Percentiles rank a stretch among this genome's conserved stretches.
These are phyloP conservation scores for Ceratobasidium sp. DNA, from an alignment of 1,284 basidiomycete genomes.

Conservation along the genomic window DNA sequence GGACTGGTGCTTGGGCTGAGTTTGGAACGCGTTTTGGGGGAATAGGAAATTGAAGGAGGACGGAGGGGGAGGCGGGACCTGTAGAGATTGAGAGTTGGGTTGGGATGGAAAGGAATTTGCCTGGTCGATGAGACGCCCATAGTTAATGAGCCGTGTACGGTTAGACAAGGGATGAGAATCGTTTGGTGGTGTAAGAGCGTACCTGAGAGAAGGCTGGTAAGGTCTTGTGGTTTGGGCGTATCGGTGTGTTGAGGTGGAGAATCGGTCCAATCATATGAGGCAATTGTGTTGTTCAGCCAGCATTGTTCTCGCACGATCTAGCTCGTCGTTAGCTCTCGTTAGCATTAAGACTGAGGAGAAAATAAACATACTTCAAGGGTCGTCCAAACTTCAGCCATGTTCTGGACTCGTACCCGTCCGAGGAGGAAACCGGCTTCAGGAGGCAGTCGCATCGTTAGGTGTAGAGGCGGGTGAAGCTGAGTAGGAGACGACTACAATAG, in stretches of 20 bases:
- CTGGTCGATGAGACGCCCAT: slow-evolving; percentile 7
- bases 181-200: neutral
- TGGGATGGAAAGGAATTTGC: slow-evolving; percentile 36
- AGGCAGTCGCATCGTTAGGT: slow-evolving; percentile 37
- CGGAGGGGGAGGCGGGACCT: slow-evolving; percentile 26
- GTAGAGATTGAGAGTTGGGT: slow-evolving; percentile 44
- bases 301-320: slow-evolving; percentile 49
- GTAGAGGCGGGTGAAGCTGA: slow-evolving; percentile 37
- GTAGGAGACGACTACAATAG: slow-evolving; percentile 14
- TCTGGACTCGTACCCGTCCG: slow-evolving; percentile 40
- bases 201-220: slow-evolving; percentile 8
- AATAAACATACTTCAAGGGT: slow-evolving; percentile 43
- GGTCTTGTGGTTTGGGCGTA: slow-evolving; percentile 1
- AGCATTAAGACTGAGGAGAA: neutral
- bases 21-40: slow-evolving; percentile 21
- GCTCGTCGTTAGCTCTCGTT: neutral
- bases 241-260: slow-evolving; percentile 14
- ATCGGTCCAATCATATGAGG: slow-evolving; percentile 45
- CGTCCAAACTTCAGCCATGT: slow-evolving; percentile 48
- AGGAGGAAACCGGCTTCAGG: slow-evolving; percentile 47
- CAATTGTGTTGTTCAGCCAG: slow-evolving; percentile 48
- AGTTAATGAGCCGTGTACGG: neutral
- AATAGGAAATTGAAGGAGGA: slow-evolving; percentile 39
- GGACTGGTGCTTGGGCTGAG: slow-evolving; percentile 6
- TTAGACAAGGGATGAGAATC: neutral